Evolutionary conservation across 805 yeast genomes (phyloP).

Genomic region (Priceomyces castillae): DNA sequence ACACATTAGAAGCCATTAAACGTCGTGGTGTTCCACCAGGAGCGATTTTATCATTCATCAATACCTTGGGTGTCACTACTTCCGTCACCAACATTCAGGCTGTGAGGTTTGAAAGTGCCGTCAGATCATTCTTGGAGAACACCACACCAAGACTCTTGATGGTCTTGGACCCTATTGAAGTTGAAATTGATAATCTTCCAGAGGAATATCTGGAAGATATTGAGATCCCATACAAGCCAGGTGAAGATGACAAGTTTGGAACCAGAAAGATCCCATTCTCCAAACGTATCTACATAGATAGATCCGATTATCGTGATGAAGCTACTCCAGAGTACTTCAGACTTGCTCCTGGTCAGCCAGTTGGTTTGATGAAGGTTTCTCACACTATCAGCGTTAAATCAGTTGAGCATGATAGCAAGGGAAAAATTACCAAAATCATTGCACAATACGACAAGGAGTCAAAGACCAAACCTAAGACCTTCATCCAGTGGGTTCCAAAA

Average conservation of each 20-base stretch:
- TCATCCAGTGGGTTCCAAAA: slow-evolving; percentile 93
- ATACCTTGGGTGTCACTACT: slow-evolving; percentile 96
- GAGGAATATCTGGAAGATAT: slow-evolving; percentile 71
- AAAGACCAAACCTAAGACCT: slow-evolving; percentile 85
- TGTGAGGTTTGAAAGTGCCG: slow-evolving; percentile 82
- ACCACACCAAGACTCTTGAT: slow-evolving; percentile 95
- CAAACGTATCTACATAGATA: slow-evolving; percentile 77
- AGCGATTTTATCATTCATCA: slow-evolving; percentile 87
- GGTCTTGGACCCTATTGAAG: slow-evolving; percentile 80
- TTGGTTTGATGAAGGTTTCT: slow-evolving; percentile 91
- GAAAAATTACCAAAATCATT: slow-evolving; percentile 65
- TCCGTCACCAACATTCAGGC: slow-evolving; percentile 88
- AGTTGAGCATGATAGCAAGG: slow-evolving; percentile 60
- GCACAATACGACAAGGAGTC: slow-evolving; percentile 75
- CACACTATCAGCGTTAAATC: slow-evolving; percentile 70
- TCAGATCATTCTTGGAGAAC: slow-evolving; percentile 83
- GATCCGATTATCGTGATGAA: slow-evolving; percentile 70
- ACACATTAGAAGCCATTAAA: slow-evolving; percentile 88
- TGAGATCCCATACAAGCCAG: slow-evolving; percentile 88
- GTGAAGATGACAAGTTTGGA: slow-evolving; percentile 61
- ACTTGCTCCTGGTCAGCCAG: slow-evolving; percentile 90
- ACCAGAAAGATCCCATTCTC: slow-evolving; percentile 68
- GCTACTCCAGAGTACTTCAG: slow-evolving; percentile 75
- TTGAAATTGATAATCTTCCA: slow-evolving; percentile 75
- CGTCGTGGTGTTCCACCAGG: slow-evolving; percentile 99